phyloP scores from a whole-genome alignment of 2,329 filamentous ascomycete species.

The Hypocreales sp. region DNA sequence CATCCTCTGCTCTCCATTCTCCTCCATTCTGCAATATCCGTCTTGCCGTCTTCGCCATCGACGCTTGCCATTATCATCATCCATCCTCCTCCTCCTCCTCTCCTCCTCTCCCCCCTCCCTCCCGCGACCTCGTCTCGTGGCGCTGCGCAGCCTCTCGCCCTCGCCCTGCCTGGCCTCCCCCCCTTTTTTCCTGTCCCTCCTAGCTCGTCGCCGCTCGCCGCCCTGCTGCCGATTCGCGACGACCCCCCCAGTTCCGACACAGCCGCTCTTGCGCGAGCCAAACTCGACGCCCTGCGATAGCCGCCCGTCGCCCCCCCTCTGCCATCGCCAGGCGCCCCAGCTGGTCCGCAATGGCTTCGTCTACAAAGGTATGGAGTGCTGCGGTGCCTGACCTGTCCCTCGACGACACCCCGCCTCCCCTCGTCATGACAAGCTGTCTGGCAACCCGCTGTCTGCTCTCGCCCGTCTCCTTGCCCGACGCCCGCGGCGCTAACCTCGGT shows the following conservation, averaged over 20 bases:
- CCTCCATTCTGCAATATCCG: slow-evolving; percentile 2
- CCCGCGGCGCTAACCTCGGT: not conserved
- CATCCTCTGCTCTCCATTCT: slow-evolving; percentile 1
- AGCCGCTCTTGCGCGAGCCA: slow-evolving; percentile 6
- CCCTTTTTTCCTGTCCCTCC: not conserved
- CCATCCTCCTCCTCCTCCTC: not conserved
- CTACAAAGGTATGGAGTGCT: slow-evolving; percentile 16
- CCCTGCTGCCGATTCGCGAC: slow-evolving; percentile 2
- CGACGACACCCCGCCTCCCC: too few species aligned
- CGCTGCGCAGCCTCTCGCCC: too few species aligned
- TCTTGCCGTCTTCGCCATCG: slow-evolving; percentile 2
- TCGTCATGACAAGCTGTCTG: too few species aligned
- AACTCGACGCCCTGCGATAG: slow-evolving; percentile 5
- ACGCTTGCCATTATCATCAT: slow-evolving; percentile 1
- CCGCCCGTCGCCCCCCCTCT: not conserved
- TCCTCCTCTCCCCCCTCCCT: not conserved
- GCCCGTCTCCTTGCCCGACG: too few species aligned
- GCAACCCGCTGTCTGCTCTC: not conserved
- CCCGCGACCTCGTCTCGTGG: not conserved
- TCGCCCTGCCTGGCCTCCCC: not conserved
- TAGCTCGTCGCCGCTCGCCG: slow-evolving; percentile 1
- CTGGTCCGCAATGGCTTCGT: slow-evolving; percentile 16
- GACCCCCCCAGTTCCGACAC: not conserved
- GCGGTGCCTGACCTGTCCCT: too few species aligned
- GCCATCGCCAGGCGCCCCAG: slow-evolving; percentile 1